Conservation (phyloP, 345 rosid species). For the Ricinus communis region DNA sequence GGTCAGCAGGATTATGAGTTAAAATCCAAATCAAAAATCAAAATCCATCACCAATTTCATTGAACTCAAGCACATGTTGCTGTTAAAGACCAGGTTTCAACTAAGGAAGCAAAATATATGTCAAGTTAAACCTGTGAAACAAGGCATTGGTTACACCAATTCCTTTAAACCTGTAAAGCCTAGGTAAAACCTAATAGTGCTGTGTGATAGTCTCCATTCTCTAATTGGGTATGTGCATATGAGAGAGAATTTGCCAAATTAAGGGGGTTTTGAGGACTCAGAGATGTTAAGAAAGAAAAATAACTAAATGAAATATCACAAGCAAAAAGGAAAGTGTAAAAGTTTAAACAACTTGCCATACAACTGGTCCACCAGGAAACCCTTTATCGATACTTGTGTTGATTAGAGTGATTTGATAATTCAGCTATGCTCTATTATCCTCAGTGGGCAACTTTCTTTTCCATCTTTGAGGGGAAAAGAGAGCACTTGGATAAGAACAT, state of each 20-base stretch:
- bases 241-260: constrained; percentile 1
- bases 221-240: neutral
- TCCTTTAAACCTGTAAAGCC: neutral
- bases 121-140: constrained; percentile 15
- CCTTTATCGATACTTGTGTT: constrained; percentile 12
- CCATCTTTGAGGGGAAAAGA: neutral
- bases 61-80: neutral
- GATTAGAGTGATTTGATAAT: constrained; percentile 32
- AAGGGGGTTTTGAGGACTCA: neutral
- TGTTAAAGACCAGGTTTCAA: neutral
- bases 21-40: neutral
- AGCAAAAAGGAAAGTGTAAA: neutral
- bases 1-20: too few species aligned
- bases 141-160: constrained; percentile 16
- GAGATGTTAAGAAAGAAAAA: neutral
- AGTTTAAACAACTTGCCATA: neutral
- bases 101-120: constrained; percentile 1
- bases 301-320: neutral
- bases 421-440: constrained; percentile 10
- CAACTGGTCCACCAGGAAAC: neutral
- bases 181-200: neutral
- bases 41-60: neutral
- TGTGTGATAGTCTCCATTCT: neutral
- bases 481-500: neutral
- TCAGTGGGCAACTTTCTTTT: neutral